Conservation (phyloP, 2,329 filamentous ascomycete species). For the Colletotrichum gloeosporioides region DNA sequence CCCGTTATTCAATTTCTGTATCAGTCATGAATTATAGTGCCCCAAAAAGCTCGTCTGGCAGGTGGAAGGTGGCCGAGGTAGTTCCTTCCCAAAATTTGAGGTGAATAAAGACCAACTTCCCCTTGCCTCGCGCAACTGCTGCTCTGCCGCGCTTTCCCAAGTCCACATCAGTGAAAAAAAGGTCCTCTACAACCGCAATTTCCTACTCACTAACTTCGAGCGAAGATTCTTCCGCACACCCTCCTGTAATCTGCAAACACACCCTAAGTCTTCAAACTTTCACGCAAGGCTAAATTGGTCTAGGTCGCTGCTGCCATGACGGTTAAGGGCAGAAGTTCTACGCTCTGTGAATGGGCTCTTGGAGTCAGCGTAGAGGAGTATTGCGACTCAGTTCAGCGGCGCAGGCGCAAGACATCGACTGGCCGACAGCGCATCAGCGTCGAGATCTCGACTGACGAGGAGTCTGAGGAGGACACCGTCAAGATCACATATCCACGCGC, state of each 20-base stretch:
- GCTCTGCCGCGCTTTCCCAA: not conserved
- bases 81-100: not conserved
- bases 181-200: not conserved
- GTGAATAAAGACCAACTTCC: not conserved
- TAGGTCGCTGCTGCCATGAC: not conserved
- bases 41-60: not conserved
- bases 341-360: constrained; percentile 46
- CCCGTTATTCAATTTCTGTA: not conserved
- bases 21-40: not conserved
- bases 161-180: not conserved
- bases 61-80: not conserved
- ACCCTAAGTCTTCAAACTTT: not conserved
- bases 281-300: not conserved
- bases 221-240: not conserved
- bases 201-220: not conserved
- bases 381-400: constrained; percentile 21
- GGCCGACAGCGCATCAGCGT: constrained; percentile 34
- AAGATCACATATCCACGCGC: constrained; percentile 54
- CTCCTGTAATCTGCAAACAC: not conserved
- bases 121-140: not conserved
- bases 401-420: constrained; percentile 10
- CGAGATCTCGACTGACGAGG: constrained; percentile 56
- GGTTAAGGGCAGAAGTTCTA: constrained; percentile 13
- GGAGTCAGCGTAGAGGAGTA: constrained; percentile 38
- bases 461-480: constrained; percentile 53